These are phyloP conservation scores for Mycena belliarum DNA, from an alignment of 768 basidiomycete species.

Conservation along the genomic window DNA sequence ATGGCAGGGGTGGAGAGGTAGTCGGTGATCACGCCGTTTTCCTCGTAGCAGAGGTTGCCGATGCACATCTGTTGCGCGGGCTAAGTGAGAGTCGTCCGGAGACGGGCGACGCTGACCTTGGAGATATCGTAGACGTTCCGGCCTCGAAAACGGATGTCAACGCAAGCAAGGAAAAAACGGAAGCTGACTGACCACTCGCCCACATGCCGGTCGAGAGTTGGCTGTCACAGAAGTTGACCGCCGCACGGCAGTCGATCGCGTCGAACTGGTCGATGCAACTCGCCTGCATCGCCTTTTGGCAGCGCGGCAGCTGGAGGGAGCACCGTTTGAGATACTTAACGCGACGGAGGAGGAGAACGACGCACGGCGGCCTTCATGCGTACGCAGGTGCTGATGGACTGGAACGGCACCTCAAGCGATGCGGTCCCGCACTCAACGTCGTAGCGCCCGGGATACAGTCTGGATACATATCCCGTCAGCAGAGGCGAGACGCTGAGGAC, in stretches of 20 bases:
- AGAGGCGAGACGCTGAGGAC: too few species aligned
- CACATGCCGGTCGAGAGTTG: constrained; percentile 47
- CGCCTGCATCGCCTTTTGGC: constrained; percentile 53
- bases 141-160: constrained; percentile 25
- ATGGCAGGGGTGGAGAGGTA: constrained; percentile 65
- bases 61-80: constrained; percentile 37
- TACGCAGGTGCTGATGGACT: constrained; percentile 53
- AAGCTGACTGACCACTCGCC: constrained; percentile 40
- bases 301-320: constrained; percentile 55
- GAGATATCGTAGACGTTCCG: constrained; percentile 73
- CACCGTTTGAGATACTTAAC: too few species aligned
- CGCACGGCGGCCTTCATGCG: constrained; percentile 60
- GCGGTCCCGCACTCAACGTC: constrained; percentile 53
- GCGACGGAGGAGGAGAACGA: too few species aligned
- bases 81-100: constrained; percentile 50
- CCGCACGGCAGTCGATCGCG: constrained; percentile 62
- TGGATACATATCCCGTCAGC: too few species aligned
- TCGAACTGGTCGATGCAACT: constrained; percentile 69
- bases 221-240: constrained; percentile 58
- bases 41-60: constrained; percentile 38
- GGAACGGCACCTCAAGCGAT: constrained; percentile 54
- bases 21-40: constrained; percentile 42
- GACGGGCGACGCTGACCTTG: constrained; percentile 49
- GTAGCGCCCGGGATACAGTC: constrained; percentile 47
- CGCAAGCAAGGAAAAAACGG: not conserved